A percentile compares a stretch with the other conserved stretches of the same genome.
Evolutionary conservation across 805 yeast genomes (phyloP).

Genomic region (Osmozyma mogii): DNA sequence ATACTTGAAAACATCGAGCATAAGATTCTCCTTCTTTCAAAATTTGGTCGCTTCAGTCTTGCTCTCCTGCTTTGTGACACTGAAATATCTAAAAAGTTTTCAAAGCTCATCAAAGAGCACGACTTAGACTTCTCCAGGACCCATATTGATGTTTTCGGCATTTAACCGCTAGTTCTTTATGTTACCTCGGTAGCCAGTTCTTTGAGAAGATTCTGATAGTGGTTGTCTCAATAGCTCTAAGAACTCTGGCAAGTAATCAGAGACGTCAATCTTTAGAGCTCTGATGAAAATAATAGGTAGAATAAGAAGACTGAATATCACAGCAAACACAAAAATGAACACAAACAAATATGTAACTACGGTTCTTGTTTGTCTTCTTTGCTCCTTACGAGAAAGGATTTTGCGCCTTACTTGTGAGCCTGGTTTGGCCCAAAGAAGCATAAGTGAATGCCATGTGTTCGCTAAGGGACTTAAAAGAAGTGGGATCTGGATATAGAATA

Average conservation of each 20-base stretch:
- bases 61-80: too few species aligned
- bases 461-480: conserved; percentile 54
- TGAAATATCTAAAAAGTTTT: too few species aligned
- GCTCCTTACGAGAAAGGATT: conserved; percentile 35
- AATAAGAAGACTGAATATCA: conserved; percentile 27
- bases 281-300: conserved; percentile 32
- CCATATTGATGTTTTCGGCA: too few species aligned
- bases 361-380: conserved; percentile 31
- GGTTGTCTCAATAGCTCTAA: conserved; percentile 8
- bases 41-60: too few species aligned
- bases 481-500: conserved; percentile 54
- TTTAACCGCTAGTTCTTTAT: too few species aligned
- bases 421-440: conserved; percentile 63
- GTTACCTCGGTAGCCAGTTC: too few species aligned
- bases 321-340: conserved; percentile 20
- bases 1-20: too few species aligned
- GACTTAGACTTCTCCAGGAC: too few species aligned
- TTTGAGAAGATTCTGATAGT: conserved; percentile 2
- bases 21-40: too few species aligned
- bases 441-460: conserved; percentile 59
- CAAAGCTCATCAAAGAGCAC: too few species aligned
- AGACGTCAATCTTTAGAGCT: conserved; percentile 31
- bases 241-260: conserved; percentile 31
- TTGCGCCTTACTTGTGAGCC: conserved; percentile 41
- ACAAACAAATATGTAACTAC: conserved; percentile 28